phyloP scores from a whole-genome alignment of 2,329 filamentous ascomycete species.

The Purpureocillium takamizusanense region DNA sequence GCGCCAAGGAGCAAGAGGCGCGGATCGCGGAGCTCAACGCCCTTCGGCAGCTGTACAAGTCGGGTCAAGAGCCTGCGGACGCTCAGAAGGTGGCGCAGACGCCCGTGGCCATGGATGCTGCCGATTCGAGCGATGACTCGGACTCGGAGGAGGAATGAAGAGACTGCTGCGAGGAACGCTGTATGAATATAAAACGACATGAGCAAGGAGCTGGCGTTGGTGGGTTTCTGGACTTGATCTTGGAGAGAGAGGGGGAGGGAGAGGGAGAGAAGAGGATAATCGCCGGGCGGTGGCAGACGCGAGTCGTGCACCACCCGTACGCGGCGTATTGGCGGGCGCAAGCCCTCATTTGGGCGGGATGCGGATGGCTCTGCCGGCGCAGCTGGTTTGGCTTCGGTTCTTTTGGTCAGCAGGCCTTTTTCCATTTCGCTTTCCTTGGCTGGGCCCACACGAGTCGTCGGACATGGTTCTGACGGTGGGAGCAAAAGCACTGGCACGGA shows the following conservation, averaged over 20 bases:
- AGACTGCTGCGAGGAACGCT: conserved; percentile 1
- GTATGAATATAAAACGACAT: conserved; percentile 9
- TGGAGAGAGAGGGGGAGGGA: background rate
- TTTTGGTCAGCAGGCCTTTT: background rate
- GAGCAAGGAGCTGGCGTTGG: conserved; percentile 9
- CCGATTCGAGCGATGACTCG: conserved; percentile 33
- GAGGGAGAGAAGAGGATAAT: too few relatives aligned
- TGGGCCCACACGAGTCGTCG: too few relatives aligned
- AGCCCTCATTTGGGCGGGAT: too few relatives aligned
- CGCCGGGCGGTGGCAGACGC: too few relatives aligned
- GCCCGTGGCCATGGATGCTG: conserved; percentile 14
- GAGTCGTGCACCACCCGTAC: too few relatives aligned
- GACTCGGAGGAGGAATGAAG: conserved; percentile 38
- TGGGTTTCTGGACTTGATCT: background rate
- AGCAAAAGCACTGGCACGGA: background rate
- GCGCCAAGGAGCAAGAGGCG: conserved; percentile 58
- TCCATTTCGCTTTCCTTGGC: background rate
- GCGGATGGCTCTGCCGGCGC: too few relatives aligned
- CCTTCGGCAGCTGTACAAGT: conserved; percentile 35
- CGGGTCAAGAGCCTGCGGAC: conserved; percentile 22
- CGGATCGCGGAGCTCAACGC: conserved; percentile 52
- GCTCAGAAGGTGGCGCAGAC: conserved; percentile 13
- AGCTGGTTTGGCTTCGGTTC: too few relatives aligned
- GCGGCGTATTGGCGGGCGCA: too few relatives aligned
- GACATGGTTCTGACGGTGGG: too few relatives aligned